Evolutionary conservation across 257 asterid species (phyloP).

Genomic region (Solanum pinnatisectum): DNA sequence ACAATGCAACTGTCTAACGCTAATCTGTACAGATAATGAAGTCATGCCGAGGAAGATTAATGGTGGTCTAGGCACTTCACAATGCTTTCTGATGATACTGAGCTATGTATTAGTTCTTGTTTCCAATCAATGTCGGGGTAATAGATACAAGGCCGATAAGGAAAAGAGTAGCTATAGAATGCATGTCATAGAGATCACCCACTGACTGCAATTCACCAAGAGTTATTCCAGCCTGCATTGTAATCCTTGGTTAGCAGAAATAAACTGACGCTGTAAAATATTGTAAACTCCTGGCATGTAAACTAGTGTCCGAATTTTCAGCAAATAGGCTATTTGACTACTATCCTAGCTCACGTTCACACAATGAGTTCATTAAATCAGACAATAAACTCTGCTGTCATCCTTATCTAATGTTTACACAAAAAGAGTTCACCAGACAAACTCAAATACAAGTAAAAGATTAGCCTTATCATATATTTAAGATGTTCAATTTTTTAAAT

Average conservation of each 20-base stretch:
- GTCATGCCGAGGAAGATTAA: background rate
- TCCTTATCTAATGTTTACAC: background rate
- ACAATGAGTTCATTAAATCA: background rate
- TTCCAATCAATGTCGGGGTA: slow-evolving; percentile 66
- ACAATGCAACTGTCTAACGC: background rate
- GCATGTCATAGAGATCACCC: slow-evolving; percentile 87
- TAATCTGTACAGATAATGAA: slow-evolving; percentile 4
- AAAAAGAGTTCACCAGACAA: background rate
- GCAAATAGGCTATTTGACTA: background rate
- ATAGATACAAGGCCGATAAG: slow-evolving; percentile 68
- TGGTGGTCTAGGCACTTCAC: background rate
- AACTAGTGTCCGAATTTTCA: background rate
- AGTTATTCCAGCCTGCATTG: slow-evolving; percentile 79
- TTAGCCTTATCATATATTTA: background rate
- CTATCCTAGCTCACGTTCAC: background rate
- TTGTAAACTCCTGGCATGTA: background rate
- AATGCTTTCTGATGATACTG: background rate
- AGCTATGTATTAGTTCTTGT: slow-evolving; percentile 29
- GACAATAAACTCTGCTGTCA: background rate
- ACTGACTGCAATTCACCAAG: slow-evolving; percentile 82
- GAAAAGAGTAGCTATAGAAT: slow-evolving; percentile 70
- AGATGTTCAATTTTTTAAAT: background rate
- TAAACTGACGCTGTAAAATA: background rate
- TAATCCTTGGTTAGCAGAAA: background rate
- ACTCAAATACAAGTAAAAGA: background rate